These are phyloP conservation scores for Neofusicoccum parvum DNA, from an alignment of 2,329 filamentous ascomycete genomes.

Conservation along the genomic window DNA sequence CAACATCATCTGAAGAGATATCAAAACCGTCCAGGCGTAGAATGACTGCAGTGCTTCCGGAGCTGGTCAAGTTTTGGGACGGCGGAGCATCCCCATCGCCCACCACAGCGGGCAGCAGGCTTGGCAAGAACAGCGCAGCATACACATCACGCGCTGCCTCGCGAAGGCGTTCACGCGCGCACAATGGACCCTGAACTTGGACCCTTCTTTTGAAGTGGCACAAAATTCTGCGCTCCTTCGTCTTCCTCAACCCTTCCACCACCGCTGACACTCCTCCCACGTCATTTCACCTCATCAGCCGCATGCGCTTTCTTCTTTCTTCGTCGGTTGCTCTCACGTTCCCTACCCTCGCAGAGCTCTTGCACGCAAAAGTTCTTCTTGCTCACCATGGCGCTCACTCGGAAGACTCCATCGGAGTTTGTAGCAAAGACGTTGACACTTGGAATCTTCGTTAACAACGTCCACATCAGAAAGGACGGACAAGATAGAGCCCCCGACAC, in stretches of 20 bases:
- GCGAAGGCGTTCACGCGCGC: background rate
- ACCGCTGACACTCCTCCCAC: background rate
- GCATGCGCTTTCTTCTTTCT: no score
- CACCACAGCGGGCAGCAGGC: background rate
- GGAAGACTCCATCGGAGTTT: background rate
- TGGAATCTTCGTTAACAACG: background rate
- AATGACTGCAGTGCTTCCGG: no score
- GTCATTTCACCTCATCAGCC: background rate
- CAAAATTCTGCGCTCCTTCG: background rate
- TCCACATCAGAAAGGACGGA: no score
- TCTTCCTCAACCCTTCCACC: background rate
- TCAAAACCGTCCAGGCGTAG: no score
- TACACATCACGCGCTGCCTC: background rate
- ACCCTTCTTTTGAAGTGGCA: background rate
- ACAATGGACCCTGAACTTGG: background rate
- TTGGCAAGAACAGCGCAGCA: background rate
- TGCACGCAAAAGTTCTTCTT: background rate
- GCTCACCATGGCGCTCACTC: background rate
- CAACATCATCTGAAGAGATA: no score
- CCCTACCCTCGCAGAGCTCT: no score
- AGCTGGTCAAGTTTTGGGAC: no score
- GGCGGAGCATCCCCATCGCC: no score
- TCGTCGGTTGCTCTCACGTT: no score
- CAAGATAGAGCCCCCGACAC: background rate
- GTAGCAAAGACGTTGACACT: background rate